phyloP scores from a whole-genome alignment of 2,329 filamentous ascomycete species.

The Aspergillus persii region DNA sequence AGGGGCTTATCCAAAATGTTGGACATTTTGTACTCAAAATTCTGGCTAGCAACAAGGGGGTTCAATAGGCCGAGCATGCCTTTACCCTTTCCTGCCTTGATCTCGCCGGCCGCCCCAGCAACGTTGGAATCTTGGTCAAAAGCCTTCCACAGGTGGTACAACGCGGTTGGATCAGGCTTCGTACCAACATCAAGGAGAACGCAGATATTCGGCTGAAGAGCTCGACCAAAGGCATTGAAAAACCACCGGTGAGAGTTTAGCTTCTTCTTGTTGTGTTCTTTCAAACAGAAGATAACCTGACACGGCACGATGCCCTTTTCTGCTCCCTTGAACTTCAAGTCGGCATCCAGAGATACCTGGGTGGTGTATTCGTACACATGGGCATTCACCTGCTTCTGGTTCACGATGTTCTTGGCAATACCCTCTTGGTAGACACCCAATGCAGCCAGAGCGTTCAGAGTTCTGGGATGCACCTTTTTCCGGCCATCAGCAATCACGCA shows the following conservation, averaged over 20 bases:
- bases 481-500: slow-evolving; percentile 95
- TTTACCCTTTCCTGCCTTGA: slow-evolving; percentile 93
- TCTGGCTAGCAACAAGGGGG: slow-evolving; percentile 91
- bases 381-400: slow-evolving; percentile 89
- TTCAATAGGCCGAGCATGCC: slow-evolving; percentile 81
- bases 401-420: slow-evolving; percentile 98
- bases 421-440: slow-evolving; percentile 98
- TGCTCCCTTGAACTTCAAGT: slow-evolving; percentile 97
- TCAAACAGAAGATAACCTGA: slow-evolving; percentile 97
- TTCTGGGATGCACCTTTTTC: slow-evolving; percentile 88
- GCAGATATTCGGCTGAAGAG: slow-evolving; percentile 92
- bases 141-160: slow-evolving; percentile 99
- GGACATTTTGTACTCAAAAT: slow-evolving; percentile 99
- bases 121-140: slow-evolving; percentile 98
- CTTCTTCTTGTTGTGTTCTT: slow-evolving; percentile 97
- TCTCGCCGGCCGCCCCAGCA: slow-evolving; percentile 93
- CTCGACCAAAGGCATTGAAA: slow-evolving; percentile 94
- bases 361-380: slow-evolving; percentile 99
- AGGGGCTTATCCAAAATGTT: slow-evolving; percentile 98
- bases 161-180: slow-evolving; percentile 77
- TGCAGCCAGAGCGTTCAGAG: slow-evolving; percentile 87
- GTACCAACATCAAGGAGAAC: slow-evolving; percentile 96
- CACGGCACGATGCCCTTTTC: slow-evolving; percentile 98
- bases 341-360: slow-evolving; percentile 90
- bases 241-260: slow-evolving; percentile 99